Base-by-base conservation (phyloP, 495 filamentous ascomycete genomes). In the Emericellopsis terricola region DNA sequence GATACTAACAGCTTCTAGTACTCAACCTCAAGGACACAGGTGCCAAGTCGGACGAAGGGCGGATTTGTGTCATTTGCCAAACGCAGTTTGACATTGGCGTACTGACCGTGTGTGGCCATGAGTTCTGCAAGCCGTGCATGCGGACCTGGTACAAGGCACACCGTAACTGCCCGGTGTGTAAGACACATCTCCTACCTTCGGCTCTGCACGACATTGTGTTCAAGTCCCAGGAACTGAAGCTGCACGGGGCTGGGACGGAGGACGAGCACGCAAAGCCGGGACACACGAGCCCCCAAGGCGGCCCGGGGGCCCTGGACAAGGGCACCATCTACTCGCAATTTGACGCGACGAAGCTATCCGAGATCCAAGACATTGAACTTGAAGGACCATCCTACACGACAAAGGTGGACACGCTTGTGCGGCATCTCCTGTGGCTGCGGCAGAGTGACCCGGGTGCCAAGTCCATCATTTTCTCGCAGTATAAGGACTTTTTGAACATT, bases 401-500 rank as follows among this genome's bases (percentile, higher is more conserved):
- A 0, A 97, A 97, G 49, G 76, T 94, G 14, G 84, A 94, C 42
- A 86, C 68, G 0, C 45, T 96, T 8, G 68, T 76, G 16, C 65
- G 78, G 8, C 89, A 97, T 47, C 53, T 94, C 1, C 47, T 91
- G 11, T 94, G 81, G 81, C 57, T 97, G 3, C 69, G 83, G 2
- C 60, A 75, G 34, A 68, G 81, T 32, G 89, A 97, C 47, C 82
- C 81, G 1, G 84, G 81, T 0, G 70, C 82, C 8, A 94, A 94
- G 48, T 81, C 81, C 0, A 75, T 97, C 43, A 58, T 94, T 15
- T 97, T 94, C 49, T 86, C 81, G 4, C 87, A 97, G 48, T 91
- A 63, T 52, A 65, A 68, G 34, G 73, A 76, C 28, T 94, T 94
- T 41, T 58, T 97, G n/a, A 56, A 68, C 2, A 67, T 91, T 7